Conservation (phyloP, 192 early-diverging fungal species). For the Mortierella hygrophila region DNA sequence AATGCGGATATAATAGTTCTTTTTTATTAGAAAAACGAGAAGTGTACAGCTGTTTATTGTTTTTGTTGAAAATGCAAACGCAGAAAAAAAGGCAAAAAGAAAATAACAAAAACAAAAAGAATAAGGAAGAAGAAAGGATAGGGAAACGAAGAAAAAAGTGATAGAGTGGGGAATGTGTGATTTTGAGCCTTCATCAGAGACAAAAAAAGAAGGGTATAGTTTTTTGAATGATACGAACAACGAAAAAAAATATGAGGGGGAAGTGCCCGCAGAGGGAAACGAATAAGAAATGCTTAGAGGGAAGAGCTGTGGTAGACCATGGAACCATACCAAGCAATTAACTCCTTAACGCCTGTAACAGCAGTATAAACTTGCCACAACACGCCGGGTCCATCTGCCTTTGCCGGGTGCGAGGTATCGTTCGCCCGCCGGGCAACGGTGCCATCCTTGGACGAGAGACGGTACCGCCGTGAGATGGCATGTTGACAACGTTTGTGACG, state of each 20-base stretch:
- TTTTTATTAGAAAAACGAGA: not conserved
- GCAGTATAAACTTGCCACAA: constrained; percentile 55
- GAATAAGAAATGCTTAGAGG: constrained; percentile 11
- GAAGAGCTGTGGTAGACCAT: constrained; percentile 57
- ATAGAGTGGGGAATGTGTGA: not conserved
- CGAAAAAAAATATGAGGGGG: too few relatives aligned
- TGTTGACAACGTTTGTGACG: not conserved
- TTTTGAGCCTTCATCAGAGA: not conserved
- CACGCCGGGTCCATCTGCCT: constrained; percentile 2
- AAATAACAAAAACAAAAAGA: not conserved
- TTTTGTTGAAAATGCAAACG: not conserved
- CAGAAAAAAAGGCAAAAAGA: not conserved
- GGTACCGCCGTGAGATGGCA: not conserved
- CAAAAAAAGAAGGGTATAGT: not conserved
- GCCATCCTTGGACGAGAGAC: constrained; percentile 31
- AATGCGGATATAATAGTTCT: not conserved
- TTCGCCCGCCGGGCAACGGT: constrained; percentile 10
- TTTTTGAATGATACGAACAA: not conserved
- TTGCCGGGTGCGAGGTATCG: not conserved
- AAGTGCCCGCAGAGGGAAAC: not conserved
- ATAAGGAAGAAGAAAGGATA: not conserved
- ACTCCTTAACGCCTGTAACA: constrained; percentile 45
- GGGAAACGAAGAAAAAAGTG: not conserved
- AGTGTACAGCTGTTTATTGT: not conserved
- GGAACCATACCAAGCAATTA: constrained; percentile 53